Percentiles rank a stretch among this genome's conserved stretches.
phyloP scores from a whole-genome alignment of 225 moss, liverwort and hornwort genomes.

The Anthoceros angustus region DNA sequence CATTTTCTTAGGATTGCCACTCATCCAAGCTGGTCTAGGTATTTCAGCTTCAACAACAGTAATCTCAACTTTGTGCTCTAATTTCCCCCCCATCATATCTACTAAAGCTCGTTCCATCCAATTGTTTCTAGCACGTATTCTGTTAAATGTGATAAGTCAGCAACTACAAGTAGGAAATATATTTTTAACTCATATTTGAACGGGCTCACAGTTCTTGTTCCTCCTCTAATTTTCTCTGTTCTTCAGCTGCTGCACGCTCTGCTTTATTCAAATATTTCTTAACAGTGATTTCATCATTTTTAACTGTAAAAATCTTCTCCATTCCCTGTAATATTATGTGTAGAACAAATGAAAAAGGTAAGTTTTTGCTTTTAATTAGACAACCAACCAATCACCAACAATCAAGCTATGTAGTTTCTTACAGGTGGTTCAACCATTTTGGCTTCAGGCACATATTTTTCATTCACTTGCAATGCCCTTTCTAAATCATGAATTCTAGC shows the following conservation, averaged over 20 bases:
- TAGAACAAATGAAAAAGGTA: background rate
- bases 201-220: slow-evolving; percentile 34
- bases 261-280: slow-evolving; percentile 48
- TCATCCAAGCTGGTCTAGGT: slow-evolving; percentile 61
- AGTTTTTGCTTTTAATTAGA: slow-evolving; percentile 22
- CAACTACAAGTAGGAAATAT: no score
- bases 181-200: background rate
- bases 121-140: slow-evolving; percentile 39
- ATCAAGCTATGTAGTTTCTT: slow-evolving; percentile 7
- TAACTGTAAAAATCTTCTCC: slow-evolving; percentile 69
- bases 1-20: slow-evolving; percentile 63
- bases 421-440: slow-evolving; percentile 3
- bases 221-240: slow-evolving; percentile 35
- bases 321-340: background rate
- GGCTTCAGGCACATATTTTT: slow-evolving; percentile 21
- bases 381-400: slow-evolving; percentile 38
- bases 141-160: slow-evolving; percentile 8
- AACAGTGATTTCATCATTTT: slow-evolving; percentile 53
- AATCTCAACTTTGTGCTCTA: slow-evolving; percentile 75
- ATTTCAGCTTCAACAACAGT: slow-evolving; percentile 39
- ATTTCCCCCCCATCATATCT: slow-evolving; percentile 87
- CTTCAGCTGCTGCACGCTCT: slow-evolving; percentile 38
- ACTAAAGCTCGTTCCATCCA: slow-evolving; percentile 47
- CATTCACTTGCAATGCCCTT: slow-evolving; percentile 42
- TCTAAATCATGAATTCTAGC: slow-evolving; percentile 51